phyloP scores from a whole-genome alignment of 257 asterid species.

The Mentha longifolia region DNA sequence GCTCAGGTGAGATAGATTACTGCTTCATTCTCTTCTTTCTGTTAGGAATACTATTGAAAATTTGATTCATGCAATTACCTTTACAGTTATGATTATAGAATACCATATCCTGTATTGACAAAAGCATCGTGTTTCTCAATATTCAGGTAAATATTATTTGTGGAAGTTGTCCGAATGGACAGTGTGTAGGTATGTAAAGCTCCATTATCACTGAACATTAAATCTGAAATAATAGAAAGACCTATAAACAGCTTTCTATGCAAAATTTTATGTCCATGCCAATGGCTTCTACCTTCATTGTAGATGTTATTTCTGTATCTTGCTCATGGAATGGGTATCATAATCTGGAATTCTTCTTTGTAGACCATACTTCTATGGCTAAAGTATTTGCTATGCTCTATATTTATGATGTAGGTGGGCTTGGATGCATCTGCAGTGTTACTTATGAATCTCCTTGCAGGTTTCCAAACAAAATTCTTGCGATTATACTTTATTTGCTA shows the following conservation, averaged over 20 bases:
- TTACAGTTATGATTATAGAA: background rate
- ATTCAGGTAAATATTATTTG: constrained; percentile 85
- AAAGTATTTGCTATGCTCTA: constrained; percentile 17
- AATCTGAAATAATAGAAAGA: constrained; percentile 18
- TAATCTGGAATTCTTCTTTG: constrained; percentile 9
- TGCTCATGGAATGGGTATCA: background rate
- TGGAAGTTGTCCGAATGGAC: constrained; percentile 83
- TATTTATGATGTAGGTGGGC: constrained; percentile 61
- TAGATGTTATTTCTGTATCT: constrained; percentile 28
- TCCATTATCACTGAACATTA: constrained; percentile 20
- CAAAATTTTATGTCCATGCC: background rate
- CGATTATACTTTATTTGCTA: constrained; percentile 23
- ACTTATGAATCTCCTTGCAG: constrained; percentile 85
- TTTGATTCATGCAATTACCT: constrained; percentile 21
- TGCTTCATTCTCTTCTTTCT: constrained; percentile 13
- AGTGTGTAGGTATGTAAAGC: constrained; percentile 76
- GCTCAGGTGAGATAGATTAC: constrained; percentile 66
- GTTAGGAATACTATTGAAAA: constrained; percentile 16
- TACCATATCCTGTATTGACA: constrained; percentile 16
- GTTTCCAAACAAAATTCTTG: constrained; percentile 43
- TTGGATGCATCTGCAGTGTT: constrained; percentile 94
- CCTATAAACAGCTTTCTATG: constrained; percentile 20
- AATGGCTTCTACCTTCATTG: background rate
- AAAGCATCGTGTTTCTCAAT: constrained; percentile 28
- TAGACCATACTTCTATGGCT: constrained; percentile 22